Evolutionary conservation across 2,329 filamentous ascomycete species (phyloP), one percentile per base, ranked within the genome.

Genomic region (Colletotrichum musae): DNA sequence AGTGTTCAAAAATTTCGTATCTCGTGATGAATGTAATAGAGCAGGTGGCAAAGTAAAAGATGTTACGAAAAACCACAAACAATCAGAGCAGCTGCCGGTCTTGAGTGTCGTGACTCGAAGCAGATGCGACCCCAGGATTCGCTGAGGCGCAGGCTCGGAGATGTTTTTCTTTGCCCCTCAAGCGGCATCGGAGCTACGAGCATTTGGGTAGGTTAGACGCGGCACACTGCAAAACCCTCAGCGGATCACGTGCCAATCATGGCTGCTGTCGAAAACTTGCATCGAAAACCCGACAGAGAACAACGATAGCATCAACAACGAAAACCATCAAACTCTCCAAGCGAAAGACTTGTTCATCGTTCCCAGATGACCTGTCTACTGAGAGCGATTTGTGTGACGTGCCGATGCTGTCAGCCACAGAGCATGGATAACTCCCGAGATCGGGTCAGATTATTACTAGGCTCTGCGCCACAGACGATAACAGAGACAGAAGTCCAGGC

Each of bases 161-260:
- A 67, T 21, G 58, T 41, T 70, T 70, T 70, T 62, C 56, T 62
- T 62, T 41, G 68, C 62, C 26, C 64, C 56, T 62, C 54, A 45
- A 69, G 66, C 68, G 68, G 68, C 68, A 70, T 70, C 68, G 68
- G 68, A 70, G 68, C 57, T 62, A 16, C 51, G 43, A 36, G 45
- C 64, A 53, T 45, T 51, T 45, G 45, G 61, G 41, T 52, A 48
- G 43, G 52, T 21, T 48, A 48, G 43, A 24, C 12, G 54, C 65
- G 32, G 41, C 41, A 52, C 65, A 52, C 58, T 53, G 41, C 53
- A 57, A 26, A n/a, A 58, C 58, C 45, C 36, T 51, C 12, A 7
- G 39, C 13, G 21, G 61, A 63, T 69, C 67, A 69, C 67, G 67
- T 69, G 67, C 51, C 54, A 39, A 32, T 21, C 4, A 41, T n/a